Evolutionary conservation across 2,329 filamentous ascomycete genomes (phyloP).

Genomic region (Phialocephala sp.): DNA sequence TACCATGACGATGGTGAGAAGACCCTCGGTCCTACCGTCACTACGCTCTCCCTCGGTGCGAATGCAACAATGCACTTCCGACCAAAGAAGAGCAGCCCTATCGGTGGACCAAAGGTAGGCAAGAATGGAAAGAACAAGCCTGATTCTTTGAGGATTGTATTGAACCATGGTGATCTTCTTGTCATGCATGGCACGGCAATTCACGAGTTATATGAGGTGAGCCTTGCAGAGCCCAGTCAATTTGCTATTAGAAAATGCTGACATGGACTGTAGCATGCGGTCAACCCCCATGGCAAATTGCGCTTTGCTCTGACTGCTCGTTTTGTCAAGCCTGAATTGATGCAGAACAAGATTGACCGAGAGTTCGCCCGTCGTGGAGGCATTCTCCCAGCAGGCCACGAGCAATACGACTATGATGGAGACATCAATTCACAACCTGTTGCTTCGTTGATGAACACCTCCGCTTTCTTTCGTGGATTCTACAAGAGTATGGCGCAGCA

Average conservation of each 20-base stretch:
- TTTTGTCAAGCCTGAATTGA: slow-evolving; percentile 53
- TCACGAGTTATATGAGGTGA: slow-evolving; percentile 63
- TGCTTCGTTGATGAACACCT: too few relatives aligned
- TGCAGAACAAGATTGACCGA: slow-evolving; percentile 42
- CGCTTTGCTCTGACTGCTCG: slow-evolving; percentile 64
- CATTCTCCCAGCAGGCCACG: slow-evolving; percentile 43
- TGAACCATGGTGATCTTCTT: slow-evolving; percentile 68
- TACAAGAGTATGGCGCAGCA: not conserved
- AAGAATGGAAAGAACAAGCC: slow-evolving; percentile 42
- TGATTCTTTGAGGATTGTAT: slow-evolving; percentile 46
- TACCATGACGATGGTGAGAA: slow-evolving; percentile 72
- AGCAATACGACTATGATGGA: slow-evolving; percentile 42
- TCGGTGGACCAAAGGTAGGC: slow-evolving; percentile 20
- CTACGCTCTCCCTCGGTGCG: slow-evolving; percentile 64
- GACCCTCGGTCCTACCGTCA: slow-evolving; percentile 66
- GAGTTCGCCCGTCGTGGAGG: slow-evolving; percentile 42
- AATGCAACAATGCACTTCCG: slow-evolving; percentile 63
- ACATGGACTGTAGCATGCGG: slow-evolving; percentile 51
- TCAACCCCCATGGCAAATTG: slow-evolving; percentile 55
- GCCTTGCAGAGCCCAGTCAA: slow-evolving; percentile 1
- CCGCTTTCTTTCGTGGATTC: not conserved
- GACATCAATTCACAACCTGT: slow-evolving; percentile 31
- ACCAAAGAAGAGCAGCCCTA: slow-evolving; percentile 51
- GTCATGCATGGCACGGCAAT: slow-evolving; percentile 66
- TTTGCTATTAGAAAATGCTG: slow-evolving; percentile 25